Percentiles rank a stretch among this genome's conserved stretches.
These are phyloP conservation scores for Kwoniella pini DNA, from an alignment of 768 basidiomycete species.

Conservation along the genomic window DNA sequence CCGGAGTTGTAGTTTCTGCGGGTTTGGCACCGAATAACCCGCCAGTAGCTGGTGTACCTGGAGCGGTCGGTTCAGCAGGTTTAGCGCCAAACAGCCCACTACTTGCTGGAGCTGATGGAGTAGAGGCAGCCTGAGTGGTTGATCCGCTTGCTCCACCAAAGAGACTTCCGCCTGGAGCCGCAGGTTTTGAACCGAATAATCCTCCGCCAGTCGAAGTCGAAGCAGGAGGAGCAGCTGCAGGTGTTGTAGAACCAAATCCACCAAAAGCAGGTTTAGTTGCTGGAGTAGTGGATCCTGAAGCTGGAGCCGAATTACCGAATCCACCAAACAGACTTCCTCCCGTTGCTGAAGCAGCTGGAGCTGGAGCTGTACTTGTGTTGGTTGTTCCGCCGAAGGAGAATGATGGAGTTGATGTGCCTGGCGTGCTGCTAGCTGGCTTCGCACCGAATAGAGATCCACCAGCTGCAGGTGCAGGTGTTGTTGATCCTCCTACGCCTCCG, in stretches of 20 bases:
- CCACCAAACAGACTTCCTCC: conserved; percentile 32
- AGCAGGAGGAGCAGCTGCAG: conserved; percentile 36
- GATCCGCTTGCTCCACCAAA: conserved; percentile 12
- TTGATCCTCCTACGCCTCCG: conserved; percentile 12
- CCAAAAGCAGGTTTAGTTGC: conserved; percentile 40
- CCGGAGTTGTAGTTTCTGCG: conserved; percentile 20
- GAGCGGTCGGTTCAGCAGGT: conserved; percentile 16
- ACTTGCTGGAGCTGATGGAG: conserved; percentile 8
- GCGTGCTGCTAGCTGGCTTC: conserved; percentile 1
- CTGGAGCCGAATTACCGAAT: conserved; percentile 16
- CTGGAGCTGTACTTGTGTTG: conserved; percentile 6
- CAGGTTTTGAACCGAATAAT: conserved; percentile 33
- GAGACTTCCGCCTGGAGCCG: conserved; percentile 21
- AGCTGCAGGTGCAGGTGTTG: conserved; percentile 10
- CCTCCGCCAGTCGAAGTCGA: conserved; percentile 11
- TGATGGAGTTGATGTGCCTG: conserved; percentile 14
- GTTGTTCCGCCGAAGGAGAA: conserved; percentile 21
- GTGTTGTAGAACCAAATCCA: conserved; percentile 37
- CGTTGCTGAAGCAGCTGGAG: conserved; percentile 17
- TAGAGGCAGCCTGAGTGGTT: conserved; percentile 1
- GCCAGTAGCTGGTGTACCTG: conserved; percentile 17
- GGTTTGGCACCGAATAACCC: conserved; percentile 36
- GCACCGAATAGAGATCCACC: conserved; percentile 24
- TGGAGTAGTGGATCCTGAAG: conserved; percentile 40
- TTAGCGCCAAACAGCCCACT: conserved; percentile 37